A percentile compares a stretch with the other conserved stretches of the same genome.
These are phyloP conservation scores for Botrytis paeoniae DNA, from an alignment of 2,329 filamentous ascomycete genomes.

Conservation along the genomic window DNA sequence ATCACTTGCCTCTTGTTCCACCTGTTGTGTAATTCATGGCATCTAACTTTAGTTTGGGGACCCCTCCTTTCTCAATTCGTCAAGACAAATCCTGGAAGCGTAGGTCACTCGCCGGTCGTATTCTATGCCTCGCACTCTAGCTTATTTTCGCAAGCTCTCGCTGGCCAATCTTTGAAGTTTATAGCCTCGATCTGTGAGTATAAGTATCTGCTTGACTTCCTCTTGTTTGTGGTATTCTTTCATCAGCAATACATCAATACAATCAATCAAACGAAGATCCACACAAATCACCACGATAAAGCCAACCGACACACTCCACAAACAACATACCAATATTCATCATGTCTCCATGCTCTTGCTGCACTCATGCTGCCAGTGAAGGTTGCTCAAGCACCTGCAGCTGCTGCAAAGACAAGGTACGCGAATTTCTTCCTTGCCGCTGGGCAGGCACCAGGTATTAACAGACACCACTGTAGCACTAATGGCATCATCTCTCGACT, in stretches of 20 bases:
- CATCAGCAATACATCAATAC: neutral
- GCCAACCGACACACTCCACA: neutral
- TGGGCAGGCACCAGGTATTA: neutral
- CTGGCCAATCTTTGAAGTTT: neutral
- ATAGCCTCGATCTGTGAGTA: neutral
- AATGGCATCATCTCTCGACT: neutral
- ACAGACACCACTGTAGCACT: neutral
- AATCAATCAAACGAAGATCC: neutral
- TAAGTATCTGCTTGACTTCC: slow-evolving; percentile 9
- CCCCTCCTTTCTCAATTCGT: neutral
- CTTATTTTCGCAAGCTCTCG: neutral
- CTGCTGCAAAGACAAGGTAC: slow-evolving; percentile 13
- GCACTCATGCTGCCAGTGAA: slow-evolving; percentile 5
- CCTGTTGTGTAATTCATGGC: neutral
- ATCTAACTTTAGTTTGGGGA: neutral
- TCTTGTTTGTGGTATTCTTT: neutral
- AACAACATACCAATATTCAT: neutral
- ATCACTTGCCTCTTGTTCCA: slow-evolving; percentile 3
- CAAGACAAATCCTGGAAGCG: neutral
- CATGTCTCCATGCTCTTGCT: slow-evolving; percentile 16
- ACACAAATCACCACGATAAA: neutral
- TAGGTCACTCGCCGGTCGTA: neutral
- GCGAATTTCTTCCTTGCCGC: neutral
- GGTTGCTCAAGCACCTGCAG: slow-evolving; percentile 4
- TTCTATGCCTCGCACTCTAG: neutral